Conservation (phyloP, 169 alveolate species). For the Plasmodium yoelii region DNA sequence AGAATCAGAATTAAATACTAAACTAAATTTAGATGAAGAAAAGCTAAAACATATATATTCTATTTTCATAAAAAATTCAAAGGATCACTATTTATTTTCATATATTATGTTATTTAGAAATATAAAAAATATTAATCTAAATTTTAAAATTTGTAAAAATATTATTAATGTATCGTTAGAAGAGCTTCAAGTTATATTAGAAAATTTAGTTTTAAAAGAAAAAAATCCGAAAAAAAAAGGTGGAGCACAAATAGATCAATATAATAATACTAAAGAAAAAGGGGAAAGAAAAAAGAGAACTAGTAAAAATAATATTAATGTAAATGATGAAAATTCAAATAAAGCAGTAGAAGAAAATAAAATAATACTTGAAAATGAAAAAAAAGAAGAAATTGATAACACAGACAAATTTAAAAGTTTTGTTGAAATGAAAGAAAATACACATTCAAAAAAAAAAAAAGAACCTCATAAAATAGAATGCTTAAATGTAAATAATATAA, state of each 20-base stretch:
- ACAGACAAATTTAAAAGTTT: too few species aligned
- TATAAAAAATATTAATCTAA: neutral
- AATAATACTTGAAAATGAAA: neutral
- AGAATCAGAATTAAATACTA: neutral
- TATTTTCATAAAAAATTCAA: constrained; percentile 34
- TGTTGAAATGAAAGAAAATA: neutral
- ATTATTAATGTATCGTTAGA: constrained; percentile 47
- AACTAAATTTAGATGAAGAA: constrained; percentile 12
- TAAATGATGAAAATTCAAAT: neutral
- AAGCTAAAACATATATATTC: constrained; percentile 3
- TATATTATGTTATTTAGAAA: constrained; percentile 18
- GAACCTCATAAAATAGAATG: constrained; percentile 42
- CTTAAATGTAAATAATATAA: constrained; percentile 39
- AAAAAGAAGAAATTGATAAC: neutral
- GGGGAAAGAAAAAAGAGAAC: neutral
- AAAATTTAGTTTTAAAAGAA: constrained; percentile 7
- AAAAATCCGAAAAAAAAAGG: neutral
- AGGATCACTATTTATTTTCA: constrained; percentile 52
- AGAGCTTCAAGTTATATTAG: constrained; percentile 19
- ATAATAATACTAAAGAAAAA: neutral
- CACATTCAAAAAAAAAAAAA: neutral
- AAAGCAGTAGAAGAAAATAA: neutral
- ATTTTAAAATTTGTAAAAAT: constrained; percentile 28
- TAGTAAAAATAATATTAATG: neutral
- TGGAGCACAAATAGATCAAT: neutral